A percentile compares a stretch with the other conserved stretches of the same genome.
These are phyloP conservation scores for Entomortierella lignicola DNA, from an alignment of 192 early-diverging fungal species.

Conservation along the genomic window DNA sequence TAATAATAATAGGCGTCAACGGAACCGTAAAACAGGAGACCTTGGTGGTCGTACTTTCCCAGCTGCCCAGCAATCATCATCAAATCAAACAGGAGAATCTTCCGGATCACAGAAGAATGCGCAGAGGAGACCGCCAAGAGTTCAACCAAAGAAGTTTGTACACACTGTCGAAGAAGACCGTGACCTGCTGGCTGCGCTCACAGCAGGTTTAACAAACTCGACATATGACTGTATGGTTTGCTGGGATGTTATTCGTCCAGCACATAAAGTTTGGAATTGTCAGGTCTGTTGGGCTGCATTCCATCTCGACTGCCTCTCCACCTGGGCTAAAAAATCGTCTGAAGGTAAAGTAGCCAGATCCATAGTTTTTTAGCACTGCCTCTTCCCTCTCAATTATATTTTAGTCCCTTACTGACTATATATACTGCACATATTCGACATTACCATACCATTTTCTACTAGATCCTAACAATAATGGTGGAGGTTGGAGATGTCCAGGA, in stretches of 20 bases:
- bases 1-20: constrained; percentile 31
- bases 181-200: constrained; percentile 74
- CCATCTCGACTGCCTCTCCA: constrained; percentile 86
- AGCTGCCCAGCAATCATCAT: not conserved
- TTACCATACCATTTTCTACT: not conserved
- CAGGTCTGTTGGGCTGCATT: constrained; percentile 89
- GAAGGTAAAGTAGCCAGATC: constrained; percentile 51
- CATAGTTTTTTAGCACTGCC: not conserved
- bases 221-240: constrained; percentile 98
- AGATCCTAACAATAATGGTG: constrained; percentile 49
- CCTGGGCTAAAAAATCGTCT: constrained; percentile 80
- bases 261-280: constrained; percentile 88
- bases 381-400: too few relatives aligned
- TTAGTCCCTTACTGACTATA: not conserved
- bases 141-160: constrained; percentile 38
- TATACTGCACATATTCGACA: too few relatives aligned
- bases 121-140: constrained; percentile 3
- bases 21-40: constrained; percentile 39
- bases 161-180: constrained; percentile 46
- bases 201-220: constrained; percentile 70
- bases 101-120: constrained; percentile 18
- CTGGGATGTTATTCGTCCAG: constrained; percentile 82
- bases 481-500: constrained; percentile 91
- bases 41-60: constrained; percentile 43
- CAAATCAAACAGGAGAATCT: constrained; percentile 11